These are phyloP conservation scores for Gaertneriomyces semiglobifer DNA, from an alignment of 192 early-diverging fungal species.

Conservation along the genomic window DNA sequence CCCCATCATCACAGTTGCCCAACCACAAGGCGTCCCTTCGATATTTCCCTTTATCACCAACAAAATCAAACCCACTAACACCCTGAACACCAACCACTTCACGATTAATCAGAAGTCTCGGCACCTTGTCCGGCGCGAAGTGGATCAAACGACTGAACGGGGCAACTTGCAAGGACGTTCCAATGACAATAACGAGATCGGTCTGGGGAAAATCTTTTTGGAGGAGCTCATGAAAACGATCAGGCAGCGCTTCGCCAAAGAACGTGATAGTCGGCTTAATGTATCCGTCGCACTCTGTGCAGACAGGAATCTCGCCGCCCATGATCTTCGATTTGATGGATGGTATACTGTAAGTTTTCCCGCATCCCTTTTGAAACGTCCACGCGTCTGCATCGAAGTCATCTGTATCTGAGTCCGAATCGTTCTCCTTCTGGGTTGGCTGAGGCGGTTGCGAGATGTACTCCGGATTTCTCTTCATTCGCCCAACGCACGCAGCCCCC, in stretches of 20 bases:
- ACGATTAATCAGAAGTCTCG: constrained; percentile 87
- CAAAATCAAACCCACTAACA: constrained; percentile 68
- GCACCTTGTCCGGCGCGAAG: constrained; percentile 57
- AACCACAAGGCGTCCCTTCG: constrained; percentile 74
- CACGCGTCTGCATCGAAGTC: constrained; percentile 8
- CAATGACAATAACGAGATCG: constrained; percentile 91
- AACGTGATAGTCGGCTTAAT: constrained; percentile 97
- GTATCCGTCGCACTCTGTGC: constrained; percentile 60
- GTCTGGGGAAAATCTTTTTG: constrained; percentile 68
- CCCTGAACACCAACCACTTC: constrained; percentile 66
- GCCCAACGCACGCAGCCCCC: constrained; percentile 73
- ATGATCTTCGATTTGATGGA: constrained; percentile 32
- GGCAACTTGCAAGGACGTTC: constrained; percentile 84
- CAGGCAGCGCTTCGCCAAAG: constrained; percentile 87
- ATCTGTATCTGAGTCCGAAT: constrained; percentile 4
- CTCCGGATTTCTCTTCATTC: constrained; percentile 24
- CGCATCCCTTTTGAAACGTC: constrained; percentile 10
- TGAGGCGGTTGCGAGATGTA: neutral
- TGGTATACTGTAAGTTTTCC: constrained; percentile 24
- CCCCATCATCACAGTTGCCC: constrained; percentile 84
- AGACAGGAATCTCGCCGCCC: constrained; percentile 62
- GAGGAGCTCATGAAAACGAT: constrained; percentile 62
- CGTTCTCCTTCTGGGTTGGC: neutral
- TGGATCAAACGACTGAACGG: constrained; percentile 84
- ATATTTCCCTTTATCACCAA: constrained; percentile 55